Evolutionary conservation across 192 early-diverging fungal species (phyloP).

Genomic region (Mortierella claussenii): DNA sequence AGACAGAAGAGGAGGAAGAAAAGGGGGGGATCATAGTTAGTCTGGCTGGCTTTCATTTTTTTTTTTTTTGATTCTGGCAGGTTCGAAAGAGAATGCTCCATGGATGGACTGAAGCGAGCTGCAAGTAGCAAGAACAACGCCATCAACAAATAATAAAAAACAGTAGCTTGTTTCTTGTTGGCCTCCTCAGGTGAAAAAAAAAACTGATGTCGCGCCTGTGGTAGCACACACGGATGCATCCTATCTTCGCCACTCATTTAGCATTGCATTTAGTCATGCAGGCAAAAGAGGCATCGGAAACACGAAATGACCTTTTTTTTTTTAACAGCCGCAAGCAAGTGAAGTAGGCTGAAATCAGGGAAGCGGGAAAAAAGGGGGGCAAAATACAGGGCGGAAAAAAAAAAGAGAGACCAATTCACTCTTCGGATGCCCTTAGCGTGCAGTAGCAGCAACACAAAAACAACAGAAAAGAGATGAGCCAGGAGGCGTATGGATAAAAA

Average conservation of each 20-base stretch:
- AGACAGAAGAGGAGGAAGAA: background rate
- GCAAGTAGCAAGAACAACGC: too few species aligned
- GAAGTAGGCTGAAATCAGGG: background rate
- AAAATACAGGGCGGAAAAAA: background rate
- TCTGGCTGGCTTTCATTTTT: too few species aligned
- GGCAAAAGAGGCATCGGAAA: background rate
- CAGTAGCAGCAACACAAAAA: background rate
- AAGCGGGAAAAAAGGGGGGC: background rate
- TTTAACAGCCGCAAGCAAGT: slow-evolving; percentile 1
- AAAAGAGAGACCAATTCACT: background rate
- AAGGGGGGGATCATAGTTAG: background rate
- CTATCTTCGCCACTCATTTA: too few species aligned
- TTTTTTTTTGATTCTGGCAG: too few species aligned
- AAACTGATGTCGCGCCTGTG: too few species aligned
- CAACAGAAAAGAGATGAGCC: background rate
- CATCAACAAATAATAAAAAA: too few species aligned
- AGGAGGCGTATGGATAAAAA: background rate
- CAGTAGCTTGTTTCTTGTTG: too few species aligned
- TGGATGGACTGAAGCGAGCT: too few species aligned
- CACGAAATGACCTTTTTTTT: slow-evolving; percentile 13
- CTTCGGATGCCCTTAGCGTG: background rate
- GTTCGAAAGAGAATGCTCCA: too few species aligned
- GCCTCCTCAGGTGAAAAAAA: too few species aligned
- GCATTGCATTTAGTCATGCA: background rate
- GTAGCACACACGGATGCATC: background rate